Conservation (phyloP, 2,329 filamentous ascomycete species). For the Trichoderma aggressivum region DNA sequence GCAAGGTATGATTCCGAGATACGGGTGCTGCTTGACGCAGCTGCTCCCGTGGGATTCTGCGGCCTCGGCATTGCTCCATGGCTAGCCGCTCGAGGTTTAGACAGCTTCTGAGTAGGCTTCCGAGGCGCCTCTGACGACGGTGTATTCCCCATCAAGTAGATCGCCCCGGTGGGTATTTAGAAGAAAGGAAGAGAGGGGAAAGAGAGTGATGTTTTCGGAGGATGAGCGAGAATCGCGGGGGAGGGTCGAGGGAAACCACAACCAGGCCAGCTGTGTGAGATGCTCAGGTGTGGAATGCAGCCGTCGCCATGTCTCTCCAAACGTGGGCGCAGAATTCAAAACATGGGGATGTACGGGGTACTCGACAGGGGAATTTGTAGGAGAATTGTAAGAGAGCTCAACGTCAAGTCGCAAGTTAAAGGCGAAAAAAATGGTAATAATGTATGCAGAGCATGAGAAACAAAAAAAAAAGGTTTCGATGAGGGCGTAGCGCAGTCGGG, state of each 20-base stretch:
- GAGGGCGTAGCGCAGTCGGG: conserved; percentile 10
- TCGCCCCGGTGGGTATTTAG: background rate
- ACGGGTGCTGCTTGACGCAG: conserved; percentile 22
- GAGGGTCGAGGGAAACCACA: background rate
- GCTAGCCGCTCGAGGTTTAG: conserved; percentile 46
- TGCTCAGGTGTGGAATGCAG: conserved; percentile 11
- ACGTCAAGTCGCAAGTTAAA: background rate
- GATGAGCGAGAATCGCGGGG: background rate
- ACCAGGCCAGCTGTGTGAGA: conserved; percentile 10
- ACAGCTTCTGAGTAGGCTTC: conserved; percentile 46
- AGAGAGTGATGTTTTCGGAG: background rate
- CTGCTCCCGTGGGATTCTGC: conserved; percentile 26
- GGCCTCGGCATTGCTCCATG: conserved; percentile 41
- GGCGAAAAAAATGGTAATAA: background rate
- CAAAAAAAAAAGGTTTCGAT: conserved; percentile 5
- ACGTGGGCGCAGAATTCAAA: background rate
- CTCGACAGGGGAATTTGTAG: conserved; percentile 10
- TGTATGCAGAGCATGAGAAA: background rate
- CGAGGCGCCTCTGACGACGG: conserved; percentile 44
- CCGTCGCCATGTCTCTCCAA: conserved; percentile 11
- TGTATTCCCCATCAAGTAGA: conserved; percentile 48
- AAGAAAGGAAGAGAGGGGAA: background rate
- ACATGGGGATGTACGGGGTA: conserved; percentile 2
- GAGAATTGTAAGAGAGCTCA: conserved; percentile 3
- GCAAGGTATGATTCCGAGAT: conserved; percentile 34